Conservation (phyloP, 176 grass and related monocot genomes). For the Oropetium thomaeum region DNA sequence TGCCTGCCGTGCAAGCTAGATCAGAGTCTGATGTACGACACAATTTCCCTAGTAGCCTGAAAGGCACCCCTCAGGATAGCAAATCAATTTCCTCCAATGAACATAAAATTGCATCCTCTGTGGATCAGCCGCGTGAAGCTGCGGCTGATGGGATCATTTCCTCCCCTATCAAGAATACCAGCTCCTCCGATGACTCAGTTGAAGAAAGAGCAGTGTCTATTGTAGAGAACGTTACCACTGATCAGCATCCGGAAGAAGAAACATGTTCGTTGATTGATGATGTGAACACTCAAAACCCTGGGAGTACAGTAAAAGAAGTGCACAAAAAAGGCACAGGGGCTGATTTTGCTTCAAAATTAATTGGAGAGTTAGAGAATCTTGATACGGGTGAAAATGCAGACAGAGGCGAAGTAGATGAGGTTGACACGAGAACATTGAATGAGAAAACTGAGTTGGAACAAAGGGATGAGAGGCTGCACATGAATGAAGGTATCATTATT, state of each 20-base stretch:
- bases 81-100: conserved; percentile 32
- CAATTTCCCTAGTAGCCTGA: conserved; percentile 7
- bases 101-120: background rate
- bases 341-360: background rate
- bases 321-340: background rate
- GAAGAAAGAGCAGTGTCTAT: background rate
- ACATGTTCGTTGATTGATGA: background rate
- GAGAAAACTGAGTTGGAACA: conserved; percentile 9
- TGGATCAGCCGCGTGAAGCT: conserved; percentile 1
- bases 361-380: background rate
- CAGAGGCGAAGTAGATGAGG: background rate
- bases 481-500: background rate
- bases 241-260: background rate
- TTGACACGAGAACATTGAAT: background rate
- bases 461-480: background rate
- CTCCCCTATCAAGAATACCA: background rate
- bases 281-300: background rate
- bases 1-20: background rate
- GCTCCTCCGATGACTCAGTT: background rate
- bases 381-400: background rate
- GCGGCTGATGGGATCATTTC: background rate
- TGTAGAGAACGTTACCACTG: background rate
- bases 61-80: conserved; percentile 20
- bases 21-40: background rate
- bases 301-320: conserved; percentile 14